Base-by-base conservation (phyloP, 768 basidiomycete species). In the Rhodotorula graminis region DNA sequence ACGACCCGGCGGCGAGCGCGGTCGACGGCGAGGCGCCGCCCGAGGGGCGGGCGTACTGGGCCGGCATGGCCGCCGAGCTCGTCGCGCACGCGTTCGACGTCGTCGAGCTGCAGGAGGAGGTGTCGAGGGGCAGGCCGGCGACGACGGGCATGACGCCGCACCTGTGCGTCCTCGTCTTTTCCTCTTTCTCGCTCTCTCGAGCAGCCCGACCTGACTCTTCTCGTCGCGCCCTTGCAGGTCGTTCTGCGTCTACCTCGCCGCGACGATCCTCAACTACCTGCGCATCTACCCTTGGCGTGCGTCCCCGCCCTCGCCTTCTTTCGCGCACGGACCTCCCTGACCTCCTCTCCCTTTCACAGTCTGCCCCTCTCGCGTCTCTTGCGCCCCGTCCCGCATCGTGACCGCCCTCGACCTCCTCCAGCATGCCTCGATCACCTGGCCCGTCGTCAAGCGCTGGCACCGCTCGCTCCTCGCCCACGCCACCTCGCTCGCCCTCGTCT, bases 181-280 rank as follows among this genome's bases (percentile, higher is more conserved):
- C 37, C 37, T 37, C 37, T 37, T 25, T 23, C 49, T 25, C 23
- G 23, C 9, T 44, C 11, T 2, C 42, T 2, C 19, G 10, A 21
- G 31, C 63, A 64, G 63, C 53, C n/a, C n/a, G n/a, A n/a, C n/a
- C n/a, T n/a, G n/a, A n/a, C n/a, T n/a, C n/a, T n/a, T n/a, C n/a
- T n/a, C n/a, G n/a, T n/a, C n/a, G n/a, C n/a, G n/a, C n/a, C n/a
- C n/a, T n/a, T 37, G 37, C 37, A 37, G 37, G 37, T 40, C 63
- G 3, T 55, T 64, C 53, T 64, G 52, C 40, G 29, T 50, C 42
- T 64, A n/a, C 63, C 27, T 64, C 53, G 63, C 63, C n/a, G 52
- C 25, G 18, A 29, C 53, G 1, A 56, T 27, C 37, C 53, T 64
- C 37, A n/a, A 3, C 42, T 52, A 55, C 53, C 40, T 56, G 40